phyloP scores from a whole-genome alignment of 768 basidiomycete species.

The Rubroboletus satanas region DNA sequence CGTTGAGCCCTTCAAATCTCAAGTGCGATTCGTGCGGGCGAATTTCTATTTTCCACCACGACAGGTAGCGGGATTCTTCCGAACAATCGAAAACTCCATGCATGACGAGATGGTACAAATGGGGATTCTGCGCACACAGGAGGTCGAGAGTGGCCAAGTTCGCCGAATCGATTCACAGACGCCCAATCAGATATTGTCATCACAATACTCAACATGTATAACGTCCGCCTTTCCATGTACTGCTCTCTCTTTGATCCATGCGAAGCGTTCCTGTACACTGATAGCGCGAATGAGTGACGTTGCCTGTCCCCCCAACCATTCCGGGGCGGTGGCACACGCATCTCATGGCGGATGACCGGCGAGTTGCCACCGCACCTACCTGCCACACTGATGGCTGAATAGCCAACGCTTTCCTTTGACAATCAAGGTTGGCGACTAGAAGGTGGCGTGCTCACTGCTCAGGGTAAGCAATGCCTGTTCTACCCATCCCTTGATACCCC shows the following conservation, averaged over 20 bases:
- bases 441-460: constrained; percentile 15
- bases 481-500: constrained; percentile 13
- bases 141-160: constrained; percentile 14
- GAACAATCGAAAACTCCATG: constrained; percentile 6
- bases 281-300: constrained; percentile 20
- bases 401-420: constrained; percentile 11
- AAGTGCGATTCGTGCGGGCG: constrained; percentile 22
- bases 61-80: constrained; percentile 22
- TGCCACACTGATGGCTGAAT: constrained; percentile 17
- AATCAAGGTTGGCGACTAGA: constrained; percentile 14
- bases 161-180: constrained; percentile 21
- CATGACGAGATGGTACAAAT: constrained; percentile 24
- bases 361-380: constrained; percentile 23
- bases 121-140: constrained; percentile 23
- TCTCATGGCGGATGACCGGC: constrained; percentile 19
- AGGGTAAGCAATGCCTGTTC: constrained; percentile 15
- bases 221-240: constrained; percentile 17
- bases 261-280: constrained; percentile 22
- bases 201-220: constrained; percentile 22
- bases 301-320: constrained; percentile 17
- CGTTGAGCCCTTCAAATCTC: constrained; percentile 24
- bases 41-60: constrained; percentile 17
- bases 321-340: constrained; percentile 10
- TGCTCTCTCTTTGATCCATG: constrained; percentile 22
- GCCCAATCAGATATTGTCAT: constrained; percentile 20